These are phyloP conservation scores for Schizothecium vesticola DNA, from an alignment of 495 filamentous ascomycete genomes.

Conservation along the genomic window DNA sequence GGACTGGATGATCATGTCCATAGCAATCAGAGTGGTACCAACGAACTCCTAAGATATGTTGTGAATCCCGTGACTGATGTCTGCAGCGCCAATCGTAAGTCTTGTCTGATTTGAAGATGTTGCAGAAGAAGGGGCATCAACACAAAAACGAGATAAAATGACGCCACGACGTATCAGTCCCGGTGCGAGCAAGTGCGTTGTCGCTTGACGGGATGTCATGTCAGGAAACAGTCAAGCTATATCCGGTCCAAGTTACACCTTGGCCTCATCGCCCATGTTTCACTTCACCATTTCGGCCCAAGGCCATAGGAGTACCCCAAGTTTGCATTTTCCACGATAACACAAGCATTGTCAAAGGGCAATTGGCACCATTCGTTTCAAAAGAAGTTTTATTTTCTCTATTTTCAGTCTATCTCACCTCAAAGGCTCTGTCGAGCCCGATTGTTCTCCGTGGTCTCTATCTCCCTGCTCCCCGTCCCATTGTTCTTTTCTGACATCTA, in stretches of 20 bases:
- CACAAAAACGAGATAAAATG: not conserved
- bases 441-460: no score
- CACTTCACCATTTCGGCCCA: no score
- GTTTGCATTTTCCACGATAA: no score
- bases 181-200: not conserved
- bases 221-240: not conserved
- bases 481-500: no score
- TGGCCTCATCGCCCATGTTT: no score
- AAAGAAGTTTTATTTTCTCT: no score
- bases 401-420: no score
- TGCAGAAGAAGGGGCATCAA: not conserved
- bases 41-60: not conserved
- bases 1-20: not conserved
- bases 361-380: no score
- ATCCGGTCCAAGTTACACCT: not conserved
- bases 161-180: not conserved
- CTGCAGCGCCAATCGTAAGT: not conserved
- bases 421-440: no score
- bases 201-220: not conserved
- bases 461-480: no score
- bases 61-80: not conserved
- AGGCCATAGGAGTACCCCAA: no score
- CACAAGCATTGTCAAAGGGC: no score
- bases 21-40: not conserved
- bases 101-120: not conserved